Evolutionary conservation across 768 basidiomycete genomes (phyloP).

Genomic region (Tubosaeta brunneosetosa): DNA sequence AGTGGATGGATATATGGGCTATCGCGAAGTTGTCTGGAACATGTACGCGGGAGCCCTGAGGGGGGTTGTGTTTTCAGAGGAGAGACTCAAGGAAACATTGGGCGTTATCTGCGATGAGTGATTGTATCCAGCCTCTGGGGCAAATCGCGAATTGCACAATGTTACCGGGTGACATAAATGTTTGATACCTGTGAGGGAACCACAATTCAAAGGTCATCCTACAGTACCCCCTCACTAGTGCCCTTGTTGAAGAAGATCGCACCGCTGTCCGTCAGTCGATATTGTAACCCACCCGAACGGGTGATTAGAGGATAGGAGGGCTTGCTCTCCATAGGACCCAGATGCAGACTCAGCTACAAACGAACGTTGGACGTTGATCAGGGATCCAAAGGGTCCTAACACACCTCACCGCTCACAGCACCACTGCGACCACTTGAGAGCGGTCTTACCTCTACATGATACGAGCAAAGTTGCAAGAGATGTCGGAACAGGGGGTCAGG

Average conservation of each 20-base stretch:
- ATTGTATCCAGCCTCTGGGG: not conserved
- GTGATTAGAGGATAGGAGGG: slow-evolving; percentile 38
- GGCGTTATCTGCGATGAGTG: slow-evolving; percentile 32
- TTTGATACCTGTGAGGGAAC: not conserved
- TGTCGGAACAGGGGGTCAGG: slow-evolving; percentile 57
- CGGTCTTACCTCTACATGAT: slow-evolving; percentile 68
- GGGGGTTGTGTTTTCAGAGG: slow-evolving; percentile 31
- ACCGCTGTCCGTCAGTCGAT: slow-evolving; percentile 61
- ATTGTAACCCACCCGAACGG: slow-evolving; percentile 60
- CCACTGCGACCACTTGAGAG: slow-evolving; percentile 74
- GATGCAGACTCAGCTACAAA: slow-evolving; percentile 58
- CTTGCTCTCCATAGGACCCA: slow-evolving; percentile 41
- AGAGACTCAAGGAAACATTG: slow-evolving; percentile 38
- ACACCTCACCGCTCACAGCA: slow-evolving; percentile 71
- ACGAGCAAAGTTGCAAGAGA: slow-evolving; percentile 58
- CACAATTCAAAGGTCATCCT: not conserved
- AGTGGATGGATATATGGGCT: slow-evolving; percentile 68
- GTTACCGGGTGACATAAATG: too few relatives aligned
- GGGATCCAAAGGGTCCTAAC: slow-evolving; percentile 4
- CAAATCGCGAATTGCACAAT: too few relatives aligned
- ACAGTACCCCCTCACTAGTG: slow-evolving; percentile 62
- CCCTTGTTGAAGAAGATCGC: slow-evolving; percentile 71
- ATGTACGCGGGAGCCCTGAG: slow-evolving; percentile 39
- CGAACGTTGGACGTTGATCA: not conserved
- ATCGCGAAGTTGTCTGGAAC: slow-evolving; percentile 58